These are phyloP conservation scores for Rhizophagus clarus DNA, from an alignment of 192 early-diverging fungal species.

Conservation along the genomic window DNA sequence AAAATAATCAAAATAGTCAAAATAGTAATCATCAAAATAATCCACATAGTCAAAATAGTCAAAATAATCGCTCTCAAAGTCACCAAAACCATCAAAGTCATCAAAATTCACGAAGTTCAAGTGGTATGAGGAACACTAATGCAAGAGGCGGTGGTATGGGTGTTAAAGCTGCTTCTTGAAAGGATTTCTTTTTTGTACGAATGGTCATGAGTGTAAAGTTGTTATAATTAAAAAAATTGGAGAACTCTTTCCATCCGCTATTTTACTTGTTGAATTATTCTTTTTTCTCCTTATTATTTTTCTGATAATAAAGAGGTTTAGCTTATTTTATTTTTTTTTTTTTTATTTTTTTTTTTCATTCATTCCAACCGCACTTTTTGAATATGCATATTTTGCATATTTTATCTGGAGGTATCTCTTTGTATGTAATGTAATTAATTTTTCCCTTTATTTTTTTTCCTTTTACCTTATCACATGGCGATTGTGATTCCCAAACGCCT, in stretches of 20 bases:
- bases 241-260: not conserved
- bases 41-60: constrained; percentile 34
- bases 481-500: not conserved
- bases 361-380: not conserved
- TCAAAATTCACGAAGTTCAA: constrained; percentile 27
- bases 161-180: constrained; percentile 33
- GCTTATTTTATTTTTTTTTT: constrained; percentile 21
- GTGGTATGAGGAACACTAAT: constrained; percentile 18
- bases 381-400: not conserved
- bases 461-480: not conserved
- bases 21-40: constrained; percentile 29
- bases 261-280: not conserved
- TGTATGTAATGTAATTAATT: constrained; percentile 22
- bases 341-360: not conserved
- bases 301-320: not conserved
- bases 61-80: constrained; percentile 43
- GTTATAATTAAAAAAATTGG: not conserved
- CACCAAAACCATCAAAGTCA: constrained; percentile 34
- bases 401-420: not conserved
- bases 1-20: constrained; percentile 33
- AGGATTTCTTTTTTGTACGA: not conserved
- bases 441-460: not conserved
- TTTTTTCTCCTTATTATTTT: not conserved
- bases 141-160: constrained; percentile 14
- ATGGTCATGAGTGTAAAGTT: not conserved